Base-by-base conservation (phyloP, 306 rosid species). In the Astragalus membranaceus region DNA sequence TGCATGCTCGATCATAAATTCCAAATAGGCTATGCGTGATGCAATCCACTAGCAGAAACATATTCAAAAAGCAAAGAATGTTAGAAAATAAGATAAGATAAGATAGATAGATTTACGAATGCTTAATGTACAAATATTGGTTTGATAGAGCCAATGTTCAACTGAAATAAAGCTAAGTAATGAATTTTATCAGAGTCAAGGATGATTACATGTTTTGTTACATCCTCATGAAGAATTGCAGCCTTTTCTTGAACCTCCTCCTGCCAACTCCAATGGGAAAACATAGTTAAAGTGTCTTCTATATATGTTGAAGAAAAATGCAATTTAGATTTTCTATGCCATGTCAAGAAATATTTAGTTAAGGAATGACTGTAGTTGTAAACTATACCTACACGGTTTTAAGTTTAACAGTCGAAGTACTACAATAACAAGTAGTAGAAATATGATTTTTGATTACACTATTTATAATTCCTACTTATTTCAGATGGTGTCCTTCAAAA, bases 161-260 rank as follows among this genome's bases (percentile, higher is more conserved):
- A 20, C 23, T 20, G 23, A 20, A 20, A 20, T 20, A 20, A 20
- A 20, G 23, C 23, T 20, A 20, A 20, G 23, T 20, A 20, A 20
- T 20, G 23, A 20, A 20, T 20, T 20, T 20, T 20, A 20, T 8
- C 2, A 39, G 51, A 39, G 46, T 55, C 30, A 54, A 64, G 13
- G 33, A 64, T 53, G 52, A 84, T 5, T 85, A 86, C 98, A 58
- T 86, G 85, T 85, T 85, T 88, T 57, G 77, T 85, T 56, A 88
- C 83, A 72, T 86, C 93, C 63, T 77, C 82, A 3, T 75, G 93
- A 62, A 92, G 82, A 76, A 23, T 49, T 26, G 7, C 55, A 8
- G 89, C 96, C 89, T 86, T 92, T 80, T 84, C 74, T 75, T 89
- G 75, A 48, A 92, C 78, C 88, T 83, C 93, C 41, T 53, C 86